Conservation (phyloP, 148 eudicot species). For the Dysphania ambrosioides region DNA sequence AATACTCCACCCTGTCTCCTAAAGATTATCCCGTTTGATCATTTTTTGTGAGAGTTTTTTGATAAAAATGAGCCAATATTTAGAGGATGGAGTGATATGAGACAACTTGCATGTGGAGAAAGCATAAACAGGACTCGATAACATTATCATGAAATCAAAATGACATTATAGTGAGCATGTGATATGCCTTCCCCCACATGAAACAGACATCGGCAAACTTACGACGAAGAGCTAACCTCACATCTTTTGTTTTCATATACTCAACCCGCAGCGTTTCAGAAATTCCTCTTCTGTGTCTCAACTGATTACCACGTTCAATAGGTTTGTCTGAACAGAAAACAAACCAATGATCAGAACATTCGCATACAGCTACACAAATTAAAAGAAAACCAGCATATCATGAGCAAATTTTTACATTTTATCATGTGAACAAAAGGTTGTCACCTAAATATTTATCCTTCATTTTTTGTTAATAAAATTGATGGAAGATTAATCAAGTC, state of each 20-base stretch:
- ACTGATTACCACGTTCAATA: constrained; percentile 21
- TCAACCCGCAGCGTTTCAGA: constrained; percentile 68
- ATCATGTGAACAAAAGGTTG: neutral
- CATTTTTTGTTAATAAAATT: no score
- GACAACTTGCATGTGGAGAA: neutral
- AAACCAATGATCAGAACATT: neutral
- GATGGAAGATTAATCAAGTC: neutral
- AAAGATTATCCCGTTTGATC: no score
- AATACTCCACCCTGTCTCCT: no score
- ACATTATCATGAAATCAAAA: neutral
- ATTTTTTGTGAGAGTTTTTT: no score
- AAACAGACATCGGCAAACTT: constrained; percentile 18
- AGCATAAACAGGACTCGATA: neutral
- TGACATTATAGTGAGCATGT: neutral
- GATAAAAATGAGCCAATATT: no score
- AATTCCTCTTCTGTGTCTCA: constrained; percentile 70
- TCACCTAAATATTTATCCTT: no score
- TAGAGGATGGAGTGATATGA: no score
- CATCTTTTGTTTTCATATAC: constrained; percentile 74
- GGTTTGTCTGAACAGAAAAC: constrained; percentile 31
- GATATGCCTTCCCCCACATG: neutral
- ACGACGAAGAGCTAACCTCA: constrained; percentile 57
- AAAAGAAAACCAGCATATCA: no score
- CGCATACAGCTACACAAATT: no score
- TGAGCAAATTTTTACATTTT: neutral